Base-by-base conservation (phyloP, 805 yeast species). In the Teunomyces cretensis region DNA sequence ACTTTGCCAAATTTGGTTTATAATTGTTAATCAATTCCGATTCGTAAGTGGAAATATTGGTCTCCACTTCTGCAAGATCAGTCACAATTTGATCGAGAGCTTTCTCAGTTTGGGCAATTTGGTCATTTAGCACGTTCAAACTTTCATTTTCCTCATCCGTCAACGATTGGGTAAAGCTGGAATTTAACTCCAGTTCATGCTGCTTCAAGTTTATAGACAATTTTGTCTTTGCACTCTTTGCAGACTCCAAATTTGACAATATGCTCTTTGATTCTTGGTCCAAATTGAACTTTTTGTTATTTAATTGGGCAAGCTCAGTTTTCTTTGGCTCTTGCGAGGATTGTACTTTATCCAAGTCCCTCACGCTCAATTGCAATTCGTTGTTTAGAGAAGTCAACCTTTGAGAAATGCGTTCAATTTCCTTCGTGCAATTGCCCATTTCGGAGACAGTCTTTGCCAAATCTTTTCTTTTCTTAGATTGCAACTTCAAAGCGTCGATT, bases 401-500 rank as follows among this genome's bases (percentile, higher is more conserved):
- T 39, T 73, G 71, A 51, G 86, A 88, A 30, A 77, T 65, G 3
- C 45, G 47, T 19, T 65, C 65, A 13, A 84, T 67, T 17, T 68
- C 55, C 2, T 56, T 46, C 37, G 64, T 61, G 30, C 81, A 55
- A 6, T 64, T 62, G 5, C 61, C 57, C 24, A 83, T 59, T 14
- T 73, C 69, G 5, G 54, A 59, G 28, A 70, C 72, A n/a, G 39
- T 59, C 3, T 61, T 60, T n/a, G 61, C 72, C 13, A 76, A 67
- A 35, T 80, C 82, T 2, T 63, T 60, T 33, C 70, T 76, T 59
- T 85, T 80, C 44, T 68, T 74, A 11, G 78, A 72, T 50, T 86
- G 75, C 11, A 67, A 60, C 43, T 80, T 81, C 55, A 88, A 71
- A 2, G 84, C 78, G 53, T 89, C 96, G 39, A 91, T 64, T 54